Evolutionary conservation across 305 asterid genomes (phyloP).

Genomic region (Nicotiana rustica): DNA sequence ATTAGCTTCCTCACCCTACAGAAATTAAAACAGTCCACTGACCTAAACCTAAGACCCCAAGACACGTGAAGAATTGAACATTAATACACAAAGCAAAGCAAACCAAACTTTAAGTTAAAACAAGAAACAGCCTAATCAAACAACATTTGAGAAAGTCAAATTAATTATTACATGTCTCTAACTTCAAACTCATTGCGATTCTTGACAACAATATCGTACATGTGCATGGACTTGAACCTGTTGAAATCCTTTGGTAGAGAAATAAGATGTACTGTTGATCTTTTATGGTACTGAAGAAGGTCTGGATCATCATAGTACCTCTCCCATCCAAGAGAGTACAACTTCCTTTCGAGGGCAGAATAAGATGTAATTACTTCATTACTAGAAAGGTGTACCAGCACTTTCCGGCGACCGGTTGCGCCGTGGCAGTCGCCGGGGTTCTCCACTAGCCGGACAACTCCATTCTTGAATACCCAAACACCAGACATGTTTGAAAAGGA

Average conservation of each 20-base stretch:
- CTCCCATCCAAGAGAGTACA: conserved; percentile 78
- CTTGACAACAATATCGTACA: conserved; percentile 90
- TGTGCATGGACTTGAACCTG: conserved; percentile 85
- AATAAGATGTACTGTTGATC: conserved; percentile 74
- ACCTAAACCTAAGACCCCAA: not conserved
- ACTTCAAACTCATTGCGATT: conserved; percentile 83
- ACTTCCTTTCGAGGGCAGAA: conserved; percentile 55
- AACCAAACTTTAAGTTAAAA: not conserved
- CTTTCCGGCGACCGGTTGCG: conserved; percentile 53
- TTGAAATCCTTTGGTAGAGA: conserved; percentile 88
- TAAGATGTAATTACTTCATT: conserved; percentile 73
- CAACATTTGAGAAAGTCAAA: not conserved
- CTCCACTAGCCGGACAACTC: conserved; percentile 78
- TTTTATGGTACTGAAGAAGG: conserved; percentile 82
- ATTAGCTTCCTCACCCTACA: conserved; percentile 1
- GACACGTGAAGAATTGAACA: not conserved
- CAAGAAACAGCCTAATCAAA: not conserved
- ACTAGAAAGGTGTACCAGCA: conserved; percentile 60
- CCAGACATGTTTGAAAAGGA: conserved; percentile 62
- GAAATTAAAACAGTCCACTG: not conserved
- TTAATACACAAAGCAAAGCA: not conserved
- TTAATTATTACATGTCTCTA: conserved; percentile 49
- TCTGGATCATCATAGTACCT: conserved; percentile 78
- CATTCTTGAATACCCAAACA: conserved; percentile 95
- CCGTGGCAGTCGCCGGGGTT: conserved; percentile 67